Conservation (phyloP, 176 grass and related monocot genomes). For the Juncus effusus region DNA sequence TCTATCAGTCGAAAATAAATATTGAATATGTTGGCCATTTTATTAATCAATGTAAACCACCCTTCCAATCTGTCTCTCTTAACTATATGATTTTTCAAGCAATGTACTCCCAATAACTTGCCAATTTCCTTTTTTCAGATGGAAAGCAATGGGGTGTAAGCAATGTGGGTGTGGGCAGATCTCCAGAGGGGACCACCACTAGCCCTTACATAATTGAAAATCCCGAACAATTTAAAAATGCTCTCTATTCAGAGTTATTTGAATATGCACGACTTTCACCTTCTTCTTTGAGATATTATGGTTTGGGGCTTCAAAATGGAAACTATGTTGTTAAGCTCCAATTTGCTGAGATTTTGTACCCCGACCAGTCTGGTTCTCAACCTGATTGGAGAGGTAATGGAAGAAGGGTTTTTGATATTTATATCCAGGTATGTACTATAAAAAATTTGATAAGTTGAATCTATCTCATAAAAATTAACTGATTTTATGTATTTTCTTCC, state of each 20-base stretch:
- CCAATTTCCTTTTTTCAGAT: too few relatives aligned
- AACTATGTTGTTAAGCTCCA: slow-evolving; percentile 67
- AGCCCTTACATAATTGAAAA: slow-evolving; percentile 42
- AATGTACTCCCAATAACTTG: too few relatives aligned
- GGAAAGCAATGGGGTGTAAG: slow-evolving; percentile 55
- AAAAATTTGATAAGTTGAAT: not conserved
- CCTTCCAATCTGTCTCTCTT: not conserved
- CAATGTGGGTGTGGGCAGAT: slow-evolving; percentile 38
- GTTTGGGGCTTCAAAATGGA: slow-evolving; percentile 74
- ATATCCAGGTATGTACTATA: slow-evolving; percentile 48
- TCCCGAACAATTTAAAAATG: slow-evolving; percentile 41
- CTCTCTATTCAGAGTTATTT: slow-evolving; percentile 49
- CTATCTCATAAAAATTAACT: too few relatives aligned
- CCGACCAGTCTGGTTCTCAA: slow-evolving; percentile 22
- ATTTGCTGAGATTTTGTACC: slow-evolving; percentile 49
- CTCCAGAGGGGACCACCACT: slow-evolving; percentile 22
- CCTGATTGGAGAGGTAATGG: slow-evolving; percentile 35
- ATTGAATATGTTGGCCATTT: too few relatives aligned
- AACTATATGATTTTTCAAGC: too few relatives aligned
- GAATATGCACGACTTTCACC: slow-evolving; percentile 60
- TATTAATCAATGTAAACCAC: not conserved
- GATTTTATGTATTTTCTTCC: not conserved
- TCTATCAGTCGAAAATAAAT: too few relatives aligned
- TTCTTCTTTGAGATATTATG: too few relatives aligned
- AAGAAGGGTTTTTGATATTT: slow-evolving; percentile 73